phyloP scores from a whole-genome alignment of 2,329 filamentous ascomycete species.

The Paramyrothecium sp. region DNA sequence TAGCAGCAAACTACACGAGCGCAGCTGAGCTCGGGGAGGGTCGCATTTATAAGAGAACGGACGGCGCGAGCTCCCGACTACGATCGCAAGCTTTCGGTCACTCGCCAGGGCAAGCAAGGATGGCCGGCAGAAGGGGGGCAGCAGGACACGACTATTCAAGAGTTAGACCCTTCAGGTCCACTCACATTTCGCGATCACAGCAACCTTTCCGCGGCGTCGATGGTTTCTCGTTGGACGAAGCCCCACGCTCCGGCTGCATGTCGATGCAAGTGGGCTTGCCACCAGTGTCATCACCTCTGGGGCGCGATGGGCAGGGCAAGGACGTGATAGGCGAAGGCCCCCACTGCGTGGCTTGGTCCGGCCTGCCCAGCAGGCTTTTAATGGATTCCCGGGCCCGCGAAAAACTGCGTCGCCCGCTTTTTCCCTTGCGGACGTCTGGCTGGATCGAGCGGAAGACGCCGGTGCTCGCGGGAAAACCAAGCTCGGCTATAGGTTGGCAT shows the following conservation, averaged over 20 bases:
- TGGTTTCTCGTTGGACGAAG: not conserved
- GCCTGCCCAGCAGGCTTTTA: not conserved
- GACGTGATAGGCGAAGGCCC: not conserved
- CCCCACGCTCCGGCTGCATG: not conserved
- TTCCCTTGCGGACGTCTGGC: not conserved
- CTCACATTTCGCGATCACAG: not conserved
- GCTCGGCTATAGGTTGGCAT: not conserved
- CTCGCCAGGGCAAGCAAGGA: not conserved
- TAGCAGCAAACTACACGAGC: not conserved
- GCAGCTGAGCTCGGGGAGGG: not conserved
- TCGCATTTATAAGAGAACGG: not conserved
- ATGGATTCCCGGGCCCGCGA: not conserved
- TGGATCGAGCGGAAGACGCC: not conserved
- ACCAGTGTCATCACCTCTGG: not conserved
- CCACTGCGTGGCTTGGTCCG: not conserved
- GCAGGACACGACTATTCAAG: not conserved
- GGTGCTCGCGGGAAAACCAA: not conserved
- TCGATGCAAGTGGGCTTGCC: not conserved
- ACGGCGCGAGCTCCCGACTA: no score
- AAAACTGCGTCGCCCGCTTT: not conserved
- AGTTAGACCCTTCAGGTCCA: not conserved
- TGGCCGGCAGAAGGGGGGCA: not conserved
- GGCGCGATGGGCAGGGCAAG: not conserved
- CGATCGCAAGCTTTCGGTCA: no score
- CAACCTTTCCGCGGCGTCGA: not conserved